Evolutionary conservation across 306 rosid species (phyloP), one percentile per base, ranked within the genome.

Genomic region (Luffa aegyptiaca): DNA sequence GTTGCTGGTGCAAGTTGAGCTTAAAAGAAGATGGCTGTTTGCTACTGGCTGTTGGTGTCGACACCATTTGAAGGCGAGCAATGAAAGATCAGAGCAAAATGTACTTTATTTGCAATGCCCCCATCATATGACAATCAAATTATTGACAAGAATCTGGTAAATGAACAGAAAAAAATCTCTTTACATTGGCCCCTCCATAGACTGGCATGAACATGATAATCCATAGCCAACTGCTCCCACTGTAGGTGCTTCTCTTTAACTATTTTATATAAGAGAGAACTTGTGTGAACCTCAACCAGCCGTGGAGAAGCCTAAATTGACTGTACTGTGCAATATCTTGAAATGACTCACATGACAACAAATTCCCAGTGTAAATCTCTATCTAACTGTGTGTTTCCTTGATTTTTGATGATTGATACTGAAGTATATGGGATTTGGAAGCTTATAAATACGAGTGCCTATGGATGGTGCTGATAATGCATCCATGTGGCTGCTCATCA

Each of bases 401-500:
- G 49, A 72, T 46, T 37, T 66, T 73, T 65, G 87, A 69, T 78
- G 76, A 73, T 83, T 83, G 78, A 82, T 79, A 76, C 37, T 87
- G 87, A 83, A 82, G 80, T 80, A 84, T n/a, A 86, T 8, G 37
- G 88, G 84, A 45, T 82, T 83, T 18, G 97, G 98, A 83, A 89
- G 89, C 90, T 89, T 89, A 82, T 89, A 89, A 48, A 55, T 76
- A 18, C 52, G 87, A 57, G 81, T 81, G 46, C 87, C 88, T 17
- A 66, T 11, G 61, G 79, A 78, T 45, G 87, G 76, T 52, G 79
- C 79, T 2, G 62, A 79, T 44, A 93, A 77, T 8, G 84, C 96
- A 84, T 92, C 89, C 76, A 87, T 77, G 61, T 59, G 90, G 79
- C 88, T 88, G 87, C 96, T 90, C 82, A 93, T 82, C 56, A 86